phyloP scores from a whole-genome alignment of 2,329 filamentous ascomycete genomes.

The Beauveria sp. region DNA sequence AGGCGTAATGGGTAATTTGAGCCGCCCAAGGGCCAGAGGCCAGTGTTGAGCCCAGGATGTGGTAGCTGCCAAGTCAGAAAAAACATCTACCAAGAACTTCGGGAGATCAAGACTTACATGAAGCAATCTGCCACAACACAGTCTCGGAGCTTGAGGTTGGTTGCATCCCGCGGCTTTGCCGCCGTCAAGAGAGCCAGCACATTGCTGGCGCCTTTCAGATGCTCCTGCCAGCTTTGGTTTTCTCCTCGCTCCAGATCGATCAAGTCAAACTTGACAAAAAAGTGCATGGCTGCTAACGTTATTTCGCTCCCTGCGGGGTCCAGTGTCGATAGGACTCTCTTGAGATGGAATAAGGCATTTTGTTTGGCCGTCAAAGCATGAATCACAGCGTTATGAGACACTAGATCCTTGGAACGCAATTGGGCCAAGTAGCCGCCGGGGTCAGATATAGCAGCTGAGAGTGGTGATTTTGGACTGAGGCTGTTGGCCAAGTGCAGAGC shows the following conservation, averaged over 20 bases:
- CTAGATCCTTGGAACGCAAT: constrained; percentile 30
- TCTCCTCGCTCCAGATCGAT: constrained; percentile 38
- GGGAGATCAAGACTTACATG: constrained; percentile 29
- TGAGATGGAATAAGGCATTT: constrained; percentile 36
- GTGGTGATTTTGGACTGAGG: constrained; percentile 26
- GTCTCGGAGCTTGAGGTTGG: constrained; percentile 32
- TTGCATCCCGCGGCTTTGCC: constrained; percentile 20
- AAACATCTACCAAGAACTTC: background rate
- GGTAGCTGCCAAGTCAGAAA: constrained; percentile 26
- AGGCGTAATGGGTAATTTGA: constrained; percentile 31
- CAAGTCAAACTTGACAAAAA: constrained; percentile 45
- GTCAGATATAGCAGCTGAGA: constrained; percentile 24
- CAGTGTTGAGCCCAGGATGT: constrained; percentile 32
- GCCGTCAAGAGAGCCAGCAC: constrained; percentile 31
- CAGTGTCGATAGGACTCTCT: constrained; percentile 30
- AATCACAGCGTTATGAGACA: constrained; percentile 33
- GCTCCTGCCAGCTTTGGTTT: constrained; percentile 36
- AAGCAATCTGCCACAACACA: constrained; percentile 41
- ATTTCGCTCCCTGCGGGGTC: constrained; percentile 37
- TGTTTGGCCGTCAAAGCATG: constrained; percentile 41
- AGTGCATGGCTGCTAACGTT: constrained; percentile 39
- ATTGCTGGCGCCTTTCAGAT: constrained; percentile 37
- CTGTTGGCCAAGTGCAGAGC: constrained; percentile 42
- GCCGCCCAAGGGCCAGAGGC: constrained; percentile 29
- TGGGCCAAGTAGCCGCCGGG: constrained; percentile 29